Base-by-base conservation (phyloP, 306 rosid species). In the Psophocarpus tetragonolobus region DNA sequence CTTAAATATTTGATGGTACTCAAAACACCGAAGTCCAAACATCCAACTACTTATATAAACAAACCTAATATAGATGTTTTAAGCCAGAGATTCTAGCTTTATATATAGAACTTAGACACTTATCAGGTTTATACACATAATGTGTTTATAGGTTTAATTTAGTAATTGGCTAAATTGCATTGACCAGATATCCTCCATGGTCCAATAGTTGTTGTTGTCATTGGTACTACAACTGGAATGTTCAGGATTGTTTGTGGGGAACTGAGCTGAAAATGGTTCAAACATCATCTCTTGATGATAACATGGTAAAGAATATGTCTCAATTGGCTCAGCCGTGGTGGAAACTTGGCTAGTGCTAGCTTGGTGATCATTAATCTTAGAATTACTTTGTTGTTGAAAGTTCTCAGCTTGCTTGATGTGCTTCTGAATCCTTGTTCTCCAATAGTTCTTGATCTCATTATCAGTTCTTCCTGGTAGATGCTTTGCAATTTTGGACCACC, bases 401-500 rank as follows among this genome's bases (percentile, higher is more conserved):
- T 29, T 79, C 71, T 74, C 86, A 0, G 84, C 84, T 85, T 88
- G 97, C 90, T 87, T 92, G 17, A 90, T 85, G 73, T 90, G 93
- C 82, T 92, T 92, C 50, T 92, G 96, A 27, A 92, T 92, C 78
- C 93, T 86, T 5, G 97, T 92, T 85, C 97, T 90, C 96, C 97
- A 92, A 11, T 85, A 92, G 70, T 92, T 92, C 79, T 92, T 92
- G 33, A 90, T 92, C 76, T 92, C 80, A 23, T 75, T 75, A 35
- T 75, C 79, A 5, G 79, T 74, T 45, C 79, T 21, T 18, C 79
- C 79, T 84, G 97, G 96, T 12, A 92, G 77, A 70, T 92, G 93
- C 84, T 88, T 92, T 3, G 97, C 97, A 9, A 92, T 90, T 88
- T 89, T 92, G 32, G 97, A 90, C 97, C 97, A 92, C 96, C 97